These are phyloP conservation scores for Fraxinus baroniana DNA, from an alignment of 305 asterid species.

Conservation along the genomic window DNA sequence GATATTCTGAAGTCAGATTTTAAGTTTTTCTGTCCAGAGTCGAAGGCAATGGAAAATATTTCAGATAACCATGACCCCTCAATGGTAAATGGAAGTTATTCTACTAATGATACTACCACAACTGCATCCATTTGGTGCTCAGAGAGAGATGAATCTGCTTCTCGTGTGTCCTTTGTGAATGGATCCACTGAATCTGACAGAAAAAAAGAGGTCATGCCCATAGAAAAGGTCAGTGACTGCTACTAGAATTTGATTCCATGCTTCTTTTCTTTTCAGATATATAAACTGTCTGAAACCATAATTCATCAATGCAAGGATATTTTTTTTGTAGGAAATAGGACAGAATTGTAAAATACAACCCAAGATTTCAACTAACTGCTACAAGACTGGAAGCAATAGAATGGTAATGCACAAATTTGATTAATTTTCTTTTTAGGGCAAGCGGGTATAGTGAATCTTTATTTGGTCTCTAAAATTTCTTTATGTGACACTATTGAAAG, in stretches of 20 bases:
- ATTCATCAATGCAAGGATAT: conserved; percentile 2
- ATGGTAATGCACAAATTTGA: conserved; percentile 28
- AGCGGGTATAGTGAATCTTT: background rate
- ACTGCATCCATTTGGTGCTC: conserved; percentile 38
- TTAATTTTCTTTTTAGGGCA: background rate
- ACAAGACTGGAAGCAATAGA: conserved; percentile 29
- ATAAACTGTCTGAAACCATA: conserved; percentile 2
- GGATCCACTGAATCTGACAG: conserved; percentile 33
- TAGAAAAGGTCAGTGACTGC: conserved; percentile 39
- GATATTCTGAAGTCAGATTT: conserved; percentile 46
- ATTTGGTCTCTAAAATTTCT: background rate
- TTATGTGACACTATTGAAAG: conserved; percentile 11
- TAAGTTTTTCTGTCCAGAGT: conserved; percentile 47
- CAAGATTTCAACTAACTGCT: conserved; percentile 24
- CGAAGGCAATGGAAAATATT: conserved; percentile 33
- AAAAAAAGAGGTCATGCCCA: conserved; percentile 36
- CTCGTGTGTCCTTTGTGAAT: conserved; percentile 37
- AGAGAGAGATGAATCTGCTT: conserved; percentile 36
- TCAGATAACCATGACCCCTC: conserved; percentile 34
- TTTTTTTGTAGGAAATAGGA: conserved; percentile 29
- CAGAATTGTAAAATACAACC: conserved; percentile 24
- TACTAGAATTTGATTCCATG: background rate
- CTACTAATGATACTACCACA: conserved; percentile 34
- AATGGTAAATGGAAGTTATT: conserved; percentile 31
- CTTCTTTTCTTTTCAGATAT: background rate